Percentiles rank a stretch among this genome's conserved stretches.
These are phyloP conservation scores for Nannochloris sp. DNA, from an alignment of 139 green algal genomes.

Conservation along the genomic window DNA sequence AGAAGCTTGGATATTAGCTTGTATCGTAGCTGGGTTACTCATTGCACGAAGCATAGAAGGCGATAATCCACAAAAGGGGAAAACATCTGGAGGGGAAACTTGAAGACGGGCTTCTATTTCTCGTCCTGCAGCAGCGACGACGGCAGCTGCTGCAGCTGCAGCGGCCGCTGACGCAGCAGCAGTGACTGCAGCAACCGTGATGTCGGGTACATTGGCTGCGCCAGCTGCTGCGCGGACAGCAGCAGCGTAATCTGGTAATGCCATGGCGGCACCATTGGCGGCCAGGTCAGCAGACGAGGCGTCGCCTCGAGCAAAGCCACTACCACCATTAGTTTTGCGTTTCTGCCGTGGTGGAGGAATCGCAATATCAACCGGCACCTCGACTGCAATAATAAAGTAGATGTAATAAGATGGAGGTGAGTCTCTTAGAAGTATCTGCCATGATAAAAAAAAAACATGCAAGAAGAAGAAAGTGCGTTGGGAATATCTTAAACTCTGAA, in stretches of 20 bases:
- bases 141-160: conserved; percentile 54
- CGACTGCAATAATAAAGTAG: conserved; percentile 2
- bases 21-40: conserved; percentile 28
- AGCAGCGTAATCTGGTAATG: conserved; percentile 19
- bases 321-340: conserved; percentile 39
- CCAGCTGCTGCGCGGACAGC: neutral
- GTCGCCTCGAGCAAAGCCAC: conserved; percentile 8
- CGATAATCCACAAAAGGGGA: conserved; percentile 68
- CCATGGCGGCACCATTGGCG: neutral
- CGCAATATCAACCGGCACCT: conserved; percentile 35
- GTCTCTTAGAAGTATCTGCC: neutral
- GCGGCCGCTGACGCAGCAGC: conserved; percentile 57
- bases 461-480: too few species aligned
- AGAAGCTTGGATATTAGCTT: conserved; percentile 22
- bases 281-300: neutral
- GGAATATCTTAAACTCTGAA: too few species aligned
- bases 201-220: conserved; percentile 27
- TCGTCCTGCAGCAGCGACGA: conserved; percentile 58
- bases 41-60: conserved; percentile 46
- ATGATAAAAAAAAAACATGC: too few species aligned
- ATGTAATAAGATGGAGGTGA: neutral
- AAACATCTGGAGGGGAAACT: conserved; percentile 49
- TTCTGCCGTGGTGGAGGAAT: conserved; percentile 87
- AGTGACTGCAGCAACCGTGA: conserved; percentile 54
- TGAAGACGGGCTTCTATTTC: conserved; percentile 60